These are phyloP conservation scores for Diplogelasinospora grovesii DNA, from an alignment of 495 filamentous ascomycete species.

Conservation along the genomic window DNA sequence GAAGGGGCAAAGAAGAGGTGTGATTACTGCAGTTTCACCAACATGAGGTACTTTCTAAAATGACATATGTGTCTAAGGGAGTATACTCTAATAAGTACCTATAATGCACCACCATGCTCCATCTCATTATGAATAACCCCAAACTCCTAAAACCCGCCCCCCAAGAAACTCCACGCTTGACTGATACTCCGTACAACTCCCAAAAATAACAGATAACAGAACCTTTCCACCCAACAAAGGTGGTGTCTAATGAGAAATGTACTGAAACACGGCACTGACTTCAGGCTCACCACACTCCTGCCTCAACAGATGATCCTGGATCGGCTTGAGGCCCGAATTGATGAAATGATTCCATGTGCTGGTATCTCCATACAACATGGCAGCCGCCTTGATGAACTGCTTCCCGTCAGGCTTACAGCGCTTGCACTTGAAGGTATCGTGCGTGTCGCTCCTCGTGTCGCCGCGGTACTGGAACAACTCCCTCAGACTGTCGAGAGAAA, in stretches of 20 bases:
- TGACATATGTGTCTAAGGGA: too few relatives aligned
- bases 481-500: conserved; percentile 77
- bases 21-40: too few relatives aligned
- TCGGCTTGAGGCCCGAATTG: conserved; percentile 67
- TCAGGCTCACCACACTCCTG: conserved; percentile 76
- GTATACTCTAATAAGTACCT: too few relatives aligned
- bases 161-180: too few relatives aligned
- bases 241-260: conserved; percentile 92
- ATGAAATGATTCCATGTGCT: conserved; percentile 98
- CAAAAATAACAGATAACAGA: too few relatives aligned
- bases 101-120: too few relatives aligned
- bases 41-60: too few relatives aligned
- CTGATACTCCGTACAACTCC: too few relatives aligned
- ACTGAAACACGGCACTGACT: conserved; percentile 95
- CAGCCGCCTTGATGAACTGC: conserved; percentile 81
- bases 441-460: conserved; percentile 82
- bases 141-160: too few relatives aligned
- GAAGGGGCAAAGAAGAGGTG: too few relatives aligned
- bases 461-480: conserved; percentile 91
- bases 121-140: too few relatives aligned
- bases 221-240: too few relatives aligned
- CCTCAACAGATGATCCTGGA: conserved; percentile 85
- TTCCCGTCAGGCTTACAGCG: conserved; percentile 79
- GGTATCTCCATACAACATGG: conserved; percentile 95
- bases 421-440: conserved; percentile 99